A percentile compares a stretch with the other conserved stretches of the same genome.
These are phyloP conservation scores for Eucalyptus marginata DNA, from an alignment of 345 rosid genomes.

Conservation along the genomic window DNA sequence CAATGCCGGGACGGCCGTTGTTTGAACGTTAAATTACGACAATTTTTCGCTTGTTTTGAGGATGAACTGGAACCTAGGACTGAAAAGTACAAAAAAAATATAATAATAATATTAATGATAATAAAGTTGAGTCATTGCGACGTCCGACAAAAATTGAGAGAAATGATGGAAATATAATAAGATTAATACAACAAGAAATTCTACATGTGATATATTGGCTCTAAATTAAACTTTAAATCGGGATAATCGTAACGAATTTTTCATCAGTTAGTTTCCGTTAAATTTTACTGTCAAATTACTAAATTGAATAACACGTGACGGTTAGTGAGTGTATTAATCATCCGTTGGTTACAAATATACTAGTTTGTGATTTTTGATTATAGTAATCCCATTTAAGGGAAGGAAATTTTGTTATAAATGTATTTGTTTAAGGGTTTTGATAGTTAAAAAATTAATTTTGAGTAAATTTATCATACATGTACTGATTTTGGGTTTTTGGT, in stretches of 20 bases:
- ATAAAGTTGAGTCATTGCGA: background rate
- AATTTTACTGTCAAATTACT: too few species aligned
- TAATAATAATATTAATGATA: too few species aligned
- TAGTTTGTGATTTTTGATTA: too few species aligned
- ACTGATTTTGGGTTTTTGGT: accelerated
- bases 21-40: background rate
- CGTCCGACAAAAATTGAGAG: background rate
- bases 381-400: too few species aligned
- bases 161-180: background rate
- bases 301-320: accelerated
- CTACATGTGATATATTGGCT: accelerated
- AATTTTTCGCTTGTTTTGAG: background rate
- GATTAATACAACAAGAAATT: accelerated
- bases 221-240: too few species aligned
- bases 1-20: background rate
- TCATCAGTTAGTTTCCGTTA: accelerated
- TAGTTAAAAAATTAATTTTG: accelerated
- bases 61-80: background rate
- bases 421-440: too few species aligned
- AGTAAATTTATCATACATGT: too few species aligned
- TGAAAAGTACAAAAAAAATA: background rate
- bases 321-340: too few species aligned
- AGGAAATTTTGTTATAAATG: too few species aligned
- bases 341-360: accelerated
- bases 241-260: accelerated